These are phyloP conservation scores for Cudoniella acicularis DNA, from an alignment of 495 filamentous ascomycete species.

Conservation along the genomic window DNA sequence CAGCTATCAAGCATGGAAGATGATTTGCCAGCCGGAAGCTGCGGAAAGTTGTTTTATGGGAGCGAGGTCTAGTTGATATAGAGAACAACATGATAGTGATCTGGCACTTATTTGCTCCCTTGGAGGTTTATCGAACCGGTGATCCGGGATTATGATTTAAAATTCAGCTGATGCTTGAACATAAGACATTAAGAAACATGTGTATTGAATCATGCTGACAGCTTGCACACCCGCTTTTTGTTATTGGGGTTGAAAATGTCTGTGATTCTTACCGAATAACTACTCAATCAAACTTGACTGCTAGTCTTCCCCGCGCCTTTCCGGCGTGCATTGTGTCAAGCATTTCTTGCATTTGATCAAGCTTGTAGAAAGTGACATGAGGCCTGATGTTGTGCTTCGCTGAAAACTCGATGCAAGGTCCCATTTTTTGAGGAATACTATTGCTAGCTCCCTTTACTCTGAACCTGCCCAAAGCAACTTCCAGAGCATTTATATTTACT, in stretches of 20 bases:
- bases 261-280: background rate
- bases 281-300: constrained; percentile 11
- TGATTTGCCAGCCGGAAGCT: background rate
- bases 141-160: no score
- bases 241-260: no score
- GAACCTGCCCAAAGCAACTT: constrained; percentile 21
- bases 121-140: no score
- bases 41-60: background rate
- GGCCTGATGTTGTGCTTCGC: constrained; percentile 23
- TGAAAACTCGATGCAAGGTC: constrained; percentile 16
- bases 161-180: no score
- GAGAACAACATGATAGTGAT: no score
- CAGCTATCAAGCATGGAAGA: background rate
- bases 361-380: constrained; percentile 14
- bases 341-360: constrained; percentile 22
- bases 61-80: no score
- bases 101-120: background rate
- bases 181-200: no score
- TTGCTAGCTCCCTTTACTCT: constrained; percentile 24
- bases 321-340: constrained; percentile 13
- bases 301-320: constrained; percentile 16
- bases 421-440: constrained; percentile 12
- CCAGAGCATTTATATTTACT: constrained; percentile 25
- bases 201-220: no score
- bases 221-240: no score